phyloP scores from a whole-genome alignment of 2,329 filamentous ascomycete species.

The Pestalotiopsis sp. region DNA sequence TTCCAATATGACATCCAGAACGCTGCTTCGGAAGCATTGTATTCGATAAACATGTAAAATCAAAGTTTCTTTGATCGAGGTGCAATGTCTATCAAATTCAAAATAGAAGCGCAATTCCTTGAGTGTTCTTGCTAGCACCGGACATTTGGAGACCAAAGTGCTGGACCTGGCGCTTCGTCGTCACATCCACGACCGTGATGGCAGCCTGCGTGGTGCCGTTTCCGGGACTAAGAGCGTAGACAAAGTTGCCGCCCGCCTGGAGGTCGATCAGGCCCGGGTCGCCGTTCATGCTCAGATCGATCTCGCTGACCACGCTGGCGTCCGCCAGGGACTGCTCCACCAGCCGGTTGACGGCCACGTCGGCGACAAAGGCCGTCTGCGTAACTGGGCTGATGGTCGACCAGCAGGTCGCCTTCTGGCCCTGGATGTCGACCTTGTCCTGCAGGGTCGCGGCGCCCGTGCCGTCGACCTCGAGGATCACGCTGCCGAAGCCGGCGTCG shows the following conservation, averaged over 20 bases:
- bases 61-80: no score
- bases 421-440: conserved; percentile 44
- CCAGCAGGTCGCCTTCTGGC: conserved; percentile 63
- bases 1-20: no score
- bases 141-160: background rate
- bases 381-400: conserved; percentile 49
- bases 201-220: conserved; percentile 44
- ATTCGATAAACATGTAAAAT: no score
- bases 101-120: background rate
- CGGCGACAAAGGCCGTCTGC: conserved; percentile 59
- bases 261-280: conserved; percentile 61
- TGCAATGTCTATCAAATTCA: no score
- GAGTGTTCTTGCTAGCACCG: conserved; percentile 6
- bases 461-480: conserved; percentile 46
- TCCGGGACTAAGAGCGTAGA: conserved; percentile 60
- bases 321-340: conserved; percentile 57
- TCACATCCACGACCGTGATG: conserved; percentile 38
- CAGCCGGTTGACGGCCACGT: conserved; percentile 53
- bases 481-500: conserved; percentile 60
- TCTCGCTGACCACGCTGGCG: conserved; percentile 45
- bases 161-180: conserved; percentile 1
- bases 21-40: no score
- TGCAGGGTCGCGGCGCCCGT: conserved; percentile 34
- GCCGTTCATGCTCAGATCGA: conserved; percentile 47
- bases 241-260: conserved; percentile 50